Percentiles rank a stretch among this genome's conserved stretches.
Conservation (phyloP, 352 stramenopile genomes). For the Phytophthora capsici region DNA sequence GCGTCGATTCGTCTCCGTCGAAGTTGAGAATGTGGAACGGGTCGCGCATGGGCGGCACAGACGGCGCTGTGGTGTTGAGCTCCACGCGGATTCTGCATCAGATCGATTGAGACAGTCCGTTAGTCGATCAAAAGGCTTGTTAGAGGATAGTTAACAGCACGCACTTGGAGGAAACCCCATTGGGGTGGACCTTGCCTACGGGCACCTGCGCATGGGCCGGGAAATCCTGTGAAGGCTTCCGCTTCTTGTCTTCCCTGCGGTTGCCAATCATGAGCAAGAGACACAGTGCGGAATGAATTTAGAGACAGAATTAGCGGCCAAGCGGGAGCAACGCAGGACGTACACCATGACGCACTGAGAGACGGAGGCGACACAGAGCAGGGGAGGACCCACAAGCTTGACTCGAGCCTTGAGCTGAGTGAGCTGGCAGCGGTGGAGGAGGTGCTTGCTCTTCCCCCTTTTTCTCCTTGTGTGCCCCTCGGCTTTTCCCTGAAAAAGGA, state of each 20-base stretch:
- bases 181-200: conserved; percentile 59
- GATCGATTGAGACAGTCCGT: background rate
- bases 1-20: conserved; percentile 27
- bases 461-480: conserved; percentile 36
- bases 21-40: conserved; percentile 80
- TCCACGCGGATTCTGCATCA: conserved; percentile 53
- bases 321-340: conserved; percentile 4
- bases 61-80: conserved; percentile 49
- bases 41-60: conserved; percentile 77
- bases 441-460: conserved; percentile 29
- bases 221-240: conserved; percentile 84
- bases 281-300: conserved; percentile 11
- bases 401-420: conserved; percentile 8
- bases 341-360: conserved; percentile 36
- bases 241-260: conserved; percentile 81
- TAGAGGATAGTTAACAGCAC: background rate
- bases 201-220: conserved; percentile 74
- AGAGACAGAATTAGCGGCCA: conserved; percentile 8
- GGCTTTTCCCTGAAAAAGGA: conserved; percentile 34
- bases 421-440: conserved; percentile 4
- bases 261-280: conserved; percentile 16
- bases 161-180: conserved; percentile 45
- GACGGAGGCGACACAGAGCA: conserved; percentile 17
- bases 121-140: background rate
- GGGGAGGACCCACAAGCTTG: no score